These are phyloP conservation scores for Kondoa malvinella DNA, from an alignment of 768 basidiomycete species.

Conservation along the genomic window DNA sequence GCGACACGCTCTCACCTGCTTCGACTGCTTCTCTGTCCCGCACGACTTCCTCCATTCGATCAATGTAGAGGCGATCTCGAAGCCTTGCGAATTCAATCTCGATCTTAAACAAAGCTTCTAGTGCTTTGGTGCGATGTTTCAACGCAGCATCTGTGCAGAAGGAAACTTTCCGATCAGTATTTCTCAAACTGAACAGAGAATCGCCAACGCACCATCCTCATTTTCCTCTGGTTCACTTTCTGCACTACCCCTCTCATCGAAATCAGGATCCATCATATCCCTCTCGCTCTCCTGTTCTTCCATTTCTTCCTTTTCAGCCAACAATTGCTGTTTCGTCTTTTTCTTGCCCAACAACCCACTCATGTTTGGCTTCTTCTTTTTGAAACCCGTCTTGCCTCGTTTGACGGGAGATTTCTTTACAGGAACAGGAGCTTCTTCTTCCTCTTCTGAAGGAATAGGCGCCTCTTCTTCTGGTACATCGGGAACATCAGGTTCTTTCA, in stretches of 20 bases:
- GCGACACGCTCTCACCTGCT: slow-evolving; percentile 41
- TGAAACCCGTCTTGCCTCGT: not conserved
- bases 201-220: not conserved
- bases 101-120: slow-evolving; percentile 71
- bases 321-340: not conserved
- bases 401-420: not conserved
- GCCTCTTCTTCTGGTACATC: not conserved
- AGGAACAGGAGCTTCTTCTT: not conserved
- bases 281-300: not conserved
- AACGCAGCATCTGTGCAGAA: not conserved
- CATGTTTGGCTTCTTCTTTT: not conserved
- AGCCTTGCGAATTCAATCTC: slow-evolving; percentile 83
- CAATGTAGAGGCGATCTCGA: slow-evolving; percentile 72
- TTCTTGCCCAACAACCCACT: not conserved
- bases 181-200: too few relatives aligned
- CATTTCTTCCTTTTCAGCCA: not conserved
- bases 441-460: not conserved
- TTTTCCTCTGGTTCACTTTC: not conserved
- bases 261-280: not conserved
- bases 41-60: slow-evolving; percentile 79
- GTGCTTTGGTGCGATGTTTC: slow-evolving; percentile 54
- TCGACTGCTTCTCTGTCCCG: slow-evolving; percentile 71
- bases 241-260: not conserved
- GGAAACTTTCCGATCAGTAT: too few relatives aligned
- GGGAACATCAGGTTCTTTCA: not conserved